Conservation (phyloP, 306 rosid genomes). For the Quillaja saponaria region DNA sequence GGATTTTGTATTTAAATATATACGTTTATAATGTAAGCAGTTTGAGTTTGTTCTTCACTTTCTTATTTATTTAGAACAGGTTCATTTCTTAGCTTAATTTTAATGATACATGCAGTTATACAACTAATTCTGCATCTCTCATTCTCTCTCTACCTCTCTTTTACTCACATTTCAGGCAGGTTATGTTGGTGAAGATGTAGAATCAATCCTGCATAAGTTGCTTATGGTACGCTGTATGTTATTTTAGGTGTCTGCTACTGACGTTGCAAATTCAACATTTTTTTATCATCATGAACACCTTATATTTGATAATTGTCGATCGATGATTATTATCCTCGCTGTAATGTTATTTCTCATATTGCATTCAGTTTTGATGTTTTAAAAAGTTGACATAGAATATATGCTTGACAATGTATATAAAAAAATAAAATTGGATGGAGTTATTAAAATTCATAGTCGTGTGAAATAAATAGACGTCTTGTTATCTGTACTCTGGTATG, state of each 20-base stretch:
- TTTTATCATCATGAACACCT: background rate
- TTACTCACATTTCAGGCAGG: conserved; percentile 53
- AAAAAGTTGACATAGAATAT: too few relatives aligned
- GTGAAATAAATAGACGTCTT: too few relatives aligned
- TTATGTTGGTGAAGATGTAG: conserved; percentile 78
- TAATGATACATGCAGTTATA: conserved; percentile 7
- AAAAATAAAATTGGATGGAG: conserved; percentile 1
- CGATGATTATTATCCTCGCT: too few relatives aligned
- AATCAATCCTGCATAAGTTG: conserved; percentile 61
- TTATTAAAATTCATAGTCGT: too few relatives aligned
- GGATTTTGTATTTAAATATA: background rate
- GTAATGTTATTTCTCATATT: background rate
- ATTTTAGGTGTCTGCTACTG: conserved; percentile 3
- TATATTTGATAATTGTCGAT: background rate
- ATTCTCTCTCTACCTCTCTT: background rate
- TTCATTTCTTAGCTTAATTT: background rate
- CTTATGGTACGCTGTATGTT: conserved; percentile 45
- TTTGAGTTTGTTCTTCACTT: background rate
- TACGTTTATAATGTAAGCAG: background rate
- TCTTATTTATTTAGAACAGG: background rate
- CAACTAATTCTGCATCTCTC: background rate
- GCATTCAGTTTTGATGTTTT: background rate
- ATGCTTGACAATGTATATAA: background rate
- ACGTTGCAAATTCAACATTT: background rate
- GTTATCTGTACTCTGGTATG: background rate